A percentile compares a stretch with the other conserved stretches of the same genome.
Evolutionary conservation across 1,139 yeast species (phyloP).

Genomic region (Yamadazyma spencermartinsiae): DNA sequence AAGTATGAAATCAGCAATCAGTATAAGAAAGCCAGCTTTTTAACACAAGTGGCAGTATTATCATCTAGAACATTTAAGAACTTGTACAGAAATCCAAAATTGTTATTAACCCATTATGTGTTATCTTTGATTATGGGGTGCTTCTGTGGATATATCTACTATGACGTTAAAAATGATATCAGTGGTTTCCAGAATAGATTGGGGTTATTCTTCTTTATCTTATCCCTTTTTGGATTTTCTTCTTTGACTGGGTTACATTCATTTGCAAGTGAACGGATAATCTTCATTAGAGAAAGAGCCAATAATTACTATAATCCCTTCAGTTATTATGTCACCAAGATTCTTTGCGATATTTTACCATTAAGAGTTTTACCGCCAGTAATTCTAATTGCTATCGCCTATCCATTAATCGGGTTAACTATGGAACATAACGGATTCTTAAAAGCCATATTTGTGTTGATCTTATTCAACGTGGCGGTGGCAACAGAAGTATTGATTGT

Average conservation of each 20-base stretch:
- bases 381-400: conserved; percentile 76
- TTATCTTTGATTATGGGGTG: conserved; percentile 74
- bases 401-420: conserved; percentile 87
- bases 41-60: conserved; percentile 65
- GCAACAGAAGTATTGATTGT: conserved; percentile 82
- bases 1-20: conserved; percentile 37
- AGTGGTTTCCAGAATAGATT: conserved; percentile 95
- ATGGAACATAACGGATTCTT: conserved; percentile 77
- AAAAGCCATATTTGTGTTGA: conserved; percentile 66
- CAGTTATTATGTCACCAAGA: conserved; percentile 81
- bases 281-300: conserved; percentile 89
- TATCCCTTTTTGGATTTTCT: conserved; percentile 91
- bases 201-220: conserved; percentile 85
- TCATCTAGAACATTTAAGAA: conserved; percentile 89
- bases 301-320: conserved; percentile 89
- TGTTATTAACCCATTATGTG: conserved; percentile 78
- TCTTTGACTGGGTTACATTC: conserved; percentile 89
- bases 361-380: conserved; percentile 88
- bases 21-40: conserved; percentile 54
- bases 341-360: conserved; percentile 86
- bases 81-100: conserved; percentile 85
- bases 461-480: conserved; percentile 82
- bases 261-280: conserved; percentile 82
- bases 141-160: conserved; percentile 85
- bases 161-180: conserved; percentile 79